phyloP scores from a whole-genome alignment of 352 stramenopile species.

The Phytophthora sojae region DNA sequence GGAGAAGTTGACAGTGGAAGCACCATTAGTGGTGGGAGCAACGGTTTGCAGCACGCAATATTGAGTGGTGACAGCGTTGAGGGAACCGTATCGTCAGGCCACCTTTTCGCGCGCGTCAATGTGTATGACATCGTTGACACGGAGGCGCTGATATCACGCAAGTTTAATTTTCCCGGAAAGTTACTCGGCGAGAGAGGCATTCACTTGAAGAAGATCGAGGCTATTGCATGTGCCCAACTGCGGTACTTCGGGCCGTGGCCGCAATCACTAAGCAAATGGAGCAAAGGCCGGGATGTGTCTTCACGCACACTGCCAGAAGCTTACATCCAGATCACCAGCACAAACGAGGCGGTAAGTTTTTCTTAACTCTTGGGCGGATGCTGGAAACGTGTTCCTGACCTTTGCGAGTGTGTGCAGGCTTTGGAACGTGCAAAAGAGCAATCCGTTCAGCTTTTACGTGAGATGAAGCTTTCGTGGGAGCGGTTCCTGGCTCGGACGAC shows the following conservation, averaged over 20 bases:
- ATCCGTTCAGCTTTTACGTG: slow-evolving; percentile 53
- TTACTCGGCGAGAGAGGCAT: slow-evolving; percentile 70
- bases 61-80: slow-evolving; percentile 33
- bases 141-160: slow-evolving; percentile 55
- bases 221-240: slow-evolving; percentile 60
- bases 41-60: slow-evolving; percentile 35
- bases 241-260: slow-evolving; percentile 59
- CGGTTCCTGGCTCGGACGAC: slow-evolving; percentile 36
- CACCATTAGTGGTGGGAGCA: slow-evolving; percentile 28
- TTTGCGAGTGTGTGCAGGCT: slow-evolving; percentile 23
- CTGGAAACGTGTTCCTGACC: slow-evolving; percentile 10
- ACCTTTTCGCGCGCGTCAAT: slow-evolving; percentile 40
- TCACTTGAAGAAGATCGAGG: slow-evolving; percentile 71
- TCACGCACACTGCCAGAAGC: slow-evolving; percentile 32
- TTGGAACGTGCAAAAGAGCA: slow-evolving; percentile 57
- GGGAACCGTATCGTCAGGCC: slow-evolving; percentile 31
- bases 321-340: slow-evolving; percentile 65
- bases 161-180: slow-evolving; percentile 72
- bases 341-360: slow-evolving; percentile 53
- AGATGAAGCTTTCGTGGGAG: slow-evolving; percentile 70
- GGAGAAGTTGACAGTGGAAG: slow-evolving; percentile 26
- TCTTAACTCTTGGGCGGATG: not conserved
- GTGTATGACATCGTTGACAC: slow-evolving; percentile 48
- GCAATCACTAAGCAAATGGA: slow-evolving; percentile 31
- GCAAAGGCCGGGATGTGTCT: slow-evolving; percentile 23